A percentile compares a stretch with the other conserved stretches of the same genome.
Evolutionary conservation across 2,329 filamentous ascomycete species (phyloP).

Genomic region (Geosmithia flava): DNA sequence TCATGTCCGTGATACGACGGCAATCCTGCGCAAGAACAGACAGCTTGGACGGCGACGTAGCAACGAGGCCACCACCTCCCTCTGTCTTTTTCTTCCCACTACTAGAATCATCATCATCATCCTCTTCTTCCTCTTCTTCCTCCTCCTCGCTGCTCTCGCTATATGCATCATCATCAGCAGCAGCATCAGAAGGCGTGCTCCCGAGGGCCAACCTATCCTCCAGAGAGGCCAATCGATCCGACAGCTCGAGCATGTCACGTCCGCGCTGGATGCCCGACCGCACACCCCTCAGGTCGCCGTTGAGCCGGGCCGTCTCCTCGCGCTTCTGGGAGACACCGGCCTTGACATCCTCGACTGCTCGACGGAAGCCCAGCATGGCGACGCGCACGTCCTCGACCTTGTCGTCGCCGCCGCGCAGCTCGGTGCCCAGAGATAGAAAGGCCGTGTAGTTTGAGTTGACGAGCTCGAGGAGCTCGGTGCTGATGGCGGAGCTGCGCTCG

Average conservation of each 20-base stretch:
- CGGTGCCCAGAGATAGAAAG: constrained; percentile 72
- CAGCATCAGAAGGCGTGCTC: constrained; percentile 12
- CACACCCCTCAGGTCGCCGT: constrained; percentile 56
- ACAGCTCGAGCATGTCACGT: constrained; percentile 53
- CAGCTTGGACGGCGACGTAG: constrained; percentile 34
- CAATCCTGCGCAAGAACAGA: constrained; percentile 32
- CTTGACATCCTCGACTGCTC: constrained; percentile 68
- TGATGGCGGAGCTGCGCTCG: constrained; percentile 65
- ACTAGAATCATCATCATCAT: constrained; percentile 8
- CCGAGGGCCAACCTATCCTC: constrained; percentile 51
- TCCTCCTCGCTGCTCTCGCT: constrained; percentile 19
- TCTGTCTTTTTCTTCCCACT: not conserved
- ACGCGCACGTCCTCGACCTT: constrained; percentile 83
- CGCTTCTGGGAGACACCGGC: constrained; percentile 50
- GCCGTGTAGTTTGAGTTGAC: constrained; percentile 93
- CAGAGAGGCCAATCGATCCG: constrained; percentile 47
- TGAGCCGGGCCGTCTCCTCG: constrained; percentile 46
- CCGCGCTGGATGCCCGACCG: constrained; percentile 49
- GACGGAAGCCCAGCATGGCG: constrained; percentile 71
- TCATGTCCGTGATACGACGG: constrained; percentile 25
- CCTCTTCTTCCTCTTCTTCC: constrained; percentile 24
- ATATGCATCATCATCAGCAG: constrained; percentile 12
- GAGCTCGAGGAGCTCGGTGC: constrained; percentile 79
- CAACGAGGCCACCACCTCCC: constrained; percentile 17
- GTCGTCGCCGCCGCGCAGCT: constrained; percentile 79